Base-by-base conservation (phyloP, 2,329 filamentous ascomycete genomes). In the Aspergillus costaricaensis region DNA sequence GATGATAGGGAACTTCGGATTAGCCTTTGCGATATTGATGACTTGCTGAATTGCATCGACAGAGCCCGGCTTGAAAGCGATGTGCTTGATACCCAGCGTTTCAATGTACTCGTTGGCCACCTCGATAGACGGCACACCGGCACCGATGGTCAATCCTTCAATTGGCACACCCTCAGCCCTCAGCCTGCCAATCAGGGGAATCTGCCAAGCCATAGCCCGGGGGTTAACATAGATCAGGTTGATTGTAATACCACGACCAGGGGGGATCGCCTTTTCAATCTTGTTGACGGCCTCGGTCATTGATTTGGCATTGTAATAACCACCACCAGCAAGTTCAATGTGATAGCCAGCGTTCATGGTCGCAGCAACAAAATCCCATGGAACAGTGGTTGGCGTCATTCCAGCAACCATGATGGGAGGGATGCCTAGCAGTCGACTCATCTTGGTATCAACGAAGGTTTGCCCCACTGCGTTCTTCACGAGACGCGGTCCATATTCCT, bases 321-420 rank as follows among this genome's bases (percentile, higher is more conserved):
- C 92, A 75, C 92, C 92, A 73, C 92, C 92, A 62, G 88, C 92
- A 67, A 96, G 83, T 81, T 96, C 92, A 67, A 96, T 91, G 66
- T 96, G 91, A 76, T 96, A 96, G n/a, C 92, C 92, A 57, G 92
- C 91, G 68, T 94, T 94, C 91, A 96, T 96, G 15, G 91, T 94
- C 1, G 92, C 91, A 6, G 92, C 89, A 47, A 96, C 91, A 67
- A 96, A 96, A 76, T 96, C 91, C 90, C 91, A 95, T 0, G 91
- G 88, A 2, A 96, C 91, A 0, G 92, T 96, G 62, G 86, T 86
- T 14, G 92, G 92, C 1, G 92, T 96, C 92, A 96, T 96, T 74
- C 92, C 92, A 57, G 92, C 91, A 63, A 96, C 91, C 82, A 96
- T 88, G 66, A 96, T 81, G 0, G 92, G 92, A 7, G 92, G 91